Evolutionary conservation across 768 basidiomycete genomes (phyloP).

Genomic region (Russula brevipes): DNA sequence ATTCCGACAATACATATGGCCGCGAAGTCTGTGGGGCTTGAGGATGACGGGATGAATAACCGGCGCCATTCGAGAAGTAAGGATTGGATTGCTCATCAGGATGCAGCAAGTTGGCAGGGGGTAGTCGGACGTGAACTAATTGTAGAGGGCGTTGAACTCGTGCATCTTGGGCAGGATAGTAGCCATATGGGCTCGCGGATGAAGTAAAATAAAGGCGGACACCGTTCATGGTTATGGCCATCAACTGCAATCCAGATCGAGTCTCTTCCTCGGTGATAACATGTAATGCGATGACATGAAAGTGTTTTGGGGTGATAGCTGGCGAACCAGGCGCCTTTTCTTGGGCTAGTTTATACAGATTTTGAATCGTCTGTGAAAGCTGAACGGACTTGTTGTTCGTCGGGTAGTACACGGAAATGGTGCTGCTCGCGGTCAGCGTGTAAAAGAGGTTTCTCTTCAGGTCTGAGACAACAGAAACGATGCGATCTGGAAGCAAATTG

Average conservation of each 20-base stretch:
- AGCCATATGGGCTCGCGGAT: conserved; percentile 42
- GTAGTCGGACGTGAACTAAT: conserved; percentile 73
- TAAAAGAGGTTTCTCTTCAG: conserved; percentile 67
- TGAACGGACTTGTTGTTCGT: conserved; percentile 61
- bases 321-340: conserved; percentile 79
- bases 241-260: conserved; percentile 62
- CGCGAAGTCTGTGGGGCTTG: conserved; percentile 45
- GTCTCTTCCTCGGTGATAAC: conserved; percentile 63
- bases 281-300: conserved; percentile 67
- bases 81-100: conserved; percentile 62
- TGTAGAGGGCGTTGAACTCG: conserved; percentile 46
- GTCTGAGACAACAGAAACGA: conserved; percentile 65
- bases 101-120: conserved; percentile 69
- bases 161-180: conserved; percentile 39
- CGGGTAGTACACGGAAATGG: conserved; percentile 63
- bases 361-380: conserved; percentile 69
- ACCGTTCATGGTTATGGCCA: conserved; percentile 78
- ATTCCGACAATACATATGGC: conserved; percentile 51
- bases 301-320: conserved; percentile 60
- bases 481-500: conserved; percentile 50
- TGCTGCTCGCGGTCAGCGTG: conserved; percentile 60
- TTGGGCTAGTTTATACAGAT: conserved; percentile 67
- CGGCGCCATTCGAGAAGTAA: conserved; percentile 41
- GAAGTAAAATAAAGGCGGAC: conserved; percentile 80
- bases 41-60: conserved; percentile 45